Conservation (phyloP, 2,329 filamentous ascomycete species). For the Diaporthe helianthi region DNA sequence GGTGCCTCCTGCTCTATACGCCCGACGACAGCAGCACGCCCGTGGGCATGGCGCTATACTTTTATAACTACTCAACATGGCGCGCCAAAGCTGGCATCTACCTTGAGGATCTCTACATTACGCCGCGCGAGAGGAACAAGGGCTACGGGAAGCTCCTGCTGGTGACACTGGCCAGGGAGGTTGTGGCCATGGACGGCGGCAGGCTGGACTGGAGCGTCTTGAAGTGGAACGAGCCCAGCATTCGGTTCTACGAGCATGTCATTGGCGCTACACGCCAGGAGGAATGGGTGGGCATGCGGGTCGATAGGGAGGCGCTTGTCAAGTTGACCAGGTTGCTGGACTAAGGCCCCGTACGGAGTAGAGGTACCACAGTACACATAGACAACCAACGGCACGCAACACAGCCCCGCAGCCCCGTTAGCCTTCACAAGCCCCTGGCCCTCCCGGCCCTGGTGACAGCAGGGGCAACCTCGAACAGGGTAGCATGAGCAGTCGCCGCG, state of each 20-base stretch:
- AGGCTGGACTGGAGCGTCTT: constrained; percentile 90
- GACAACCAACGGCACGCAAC: neutral
- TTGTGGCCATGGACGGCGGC: constrained; percentile 72
- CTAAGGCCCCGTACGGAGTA: constrained; percentile 35
- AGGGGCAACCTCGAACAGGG: constrained; percentile 56
- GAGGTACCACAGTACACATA: neutral
- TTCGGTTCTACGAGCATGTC: constrained; percentile 78
- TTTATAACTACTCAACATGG: constrained; percentile 97
- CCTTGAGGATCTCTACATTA: constrained; percentile 91
- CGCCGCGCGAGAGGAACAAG: constrained; percentile 70
- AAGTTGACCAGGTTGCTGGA: constrained; percentile 61
- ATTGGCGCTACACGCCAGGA: constrained; percentile 71
- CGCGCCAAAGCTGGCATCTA: constrained; percentile 86
- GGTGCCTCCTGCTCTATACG: constrained; percentile 73
- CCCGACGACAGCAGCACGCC: constrained; percentile 50
- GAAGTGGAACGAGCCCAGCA: constrained; percentile 91
- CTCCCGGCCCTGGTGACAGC: neutral
- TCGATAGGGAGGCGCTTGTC: constrained; percentile 70
- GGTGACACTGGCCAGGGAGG: constrained; percentile 79
- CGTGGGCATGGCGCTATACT: constrained; percentile 87
- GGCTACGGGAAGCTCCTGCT: constrained; percentile 84
- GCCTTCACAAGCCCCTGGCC: constrained; percentile 1
- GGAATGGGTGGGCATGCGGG: constrained; percentile 78
- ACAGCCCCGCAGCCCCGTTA: neutral
- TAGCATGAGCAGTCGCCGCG: constrained; percentile 45